These are phyloP conservation scores for Nigrospora osmanthi DNA, from an alignment of 2,329 filamentous ascomycete species.

Conservation along the genomic window DNA sequence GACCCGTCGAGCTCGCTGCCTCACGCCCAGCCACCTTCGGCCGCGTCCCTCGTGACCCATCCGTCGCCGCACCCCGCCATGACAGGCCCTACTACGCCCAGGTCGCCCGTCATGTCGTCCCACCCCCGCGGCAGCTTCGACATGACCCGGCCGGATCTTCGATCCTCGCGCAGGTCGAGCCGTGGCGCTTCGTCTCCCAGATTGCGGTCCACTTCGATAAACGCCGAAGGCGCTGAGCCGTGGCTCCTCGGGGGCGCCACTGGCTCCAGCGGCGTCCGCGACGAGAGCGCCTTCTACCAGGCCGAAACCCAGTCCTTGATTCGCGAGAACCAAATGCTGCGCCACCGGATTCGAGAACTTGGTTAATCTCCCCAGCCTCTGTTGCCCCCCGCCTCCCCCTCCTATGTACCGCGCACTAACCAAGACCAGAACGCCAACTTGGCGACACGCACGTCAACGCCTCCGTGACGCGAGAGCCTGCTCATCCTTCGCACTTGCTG, in stretches of 20 bases:
- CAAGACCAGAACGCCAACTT: conserved; percentile 41
- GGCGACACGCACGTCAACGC: conserved; percentile 29
- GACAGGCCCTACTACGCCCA: conserved; percentile 33
- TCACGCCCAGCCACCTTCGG: conserved; percentile 20
- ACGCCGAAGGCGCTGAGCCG: conserved; percentile 48
- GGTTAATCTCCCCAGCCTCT: conserved; percentile 35
- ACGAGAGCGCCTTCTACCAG: conserved; percentile 74
- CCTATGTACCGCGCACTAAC: not conserved
- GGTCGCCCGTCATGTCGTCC: conserved; percentile 37
- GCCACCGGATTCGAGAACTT: conserved; percentile 64
- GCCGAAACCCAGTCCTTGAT: conserved; percentile 73
- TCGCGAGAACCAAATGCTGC: conserved; percentile 77
- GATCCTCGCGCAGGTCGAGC: conserved; percentile 52
- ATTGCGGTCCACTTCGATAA: conserved; percentile 50
- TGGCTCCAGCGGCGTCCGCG: conserved; percentile 46
- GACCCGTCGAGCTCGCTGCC: conserved; percentile 32
- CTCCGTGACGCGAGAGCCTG: conserved; percentile 35
- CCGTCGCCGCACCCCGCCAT: conserved; percentile 24
- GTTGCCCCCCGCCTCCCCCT: not conserved
- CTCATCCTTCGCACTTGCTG: conserved; percentile 39
- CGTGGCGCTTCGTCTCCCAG: conserved; percentile 45
- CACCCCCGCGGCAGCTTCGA: conserved; percentile 53
- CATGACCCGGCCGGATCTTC: conserved; percentile 45
- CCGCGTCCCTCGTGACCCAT: conserved; percentile 3
- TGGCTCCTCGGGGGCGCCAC: conserved; percentile 34